These are phyloP conservation scores for Euphrasia confusa DNA, from an alignment of 257 asterid species.

Conservation along the genomic window DNA sequence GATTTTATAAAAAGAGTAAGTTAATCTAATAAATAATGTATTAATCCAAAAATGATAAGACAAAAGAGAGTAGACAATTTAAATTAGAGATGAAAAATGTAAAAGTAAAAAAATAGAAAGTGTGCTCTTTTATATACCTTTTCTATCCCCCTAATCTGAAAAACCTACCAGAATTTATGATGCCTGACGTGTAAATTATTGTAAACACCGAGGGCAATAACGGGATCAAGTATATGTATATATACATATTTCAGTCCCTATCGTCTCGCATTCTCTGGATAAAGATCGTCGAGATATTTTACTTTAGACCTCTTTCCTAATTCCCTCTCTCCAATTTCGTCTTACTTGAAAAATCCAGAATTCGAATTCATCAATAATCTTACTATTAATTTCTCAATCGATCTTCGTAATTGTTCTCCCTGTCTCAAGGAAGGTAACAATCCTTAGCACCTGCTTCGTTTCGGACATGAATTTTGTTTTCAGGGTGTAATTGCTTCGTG, in stretches of 20 bases:
- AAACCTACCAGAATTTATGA: background rate
- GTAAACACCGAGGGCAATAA: constrained; percentile 16
- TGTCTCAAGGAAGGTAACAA: constrained; percentile 22
- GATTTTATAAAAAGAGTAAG: no score
- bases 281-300: constrained; percentile 28
- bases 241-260: constrained; percentile 11
- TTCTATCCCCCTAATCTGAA: background rate
- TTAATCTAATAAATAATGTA: no score
- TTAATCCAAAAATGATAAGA: no score
- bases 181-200: constrained; percentile 14
- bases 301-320: background rate
- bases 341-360: background rate
- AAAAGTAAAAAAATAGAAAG: no score
- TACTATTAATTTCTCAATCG: constrained; percentile 24
- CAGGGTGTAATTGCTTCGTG: constrained; percentile 15
- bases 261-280: constrained; percentile 28
- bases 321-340: constrained; percentile 16
- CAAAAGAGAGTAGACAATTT: no score
- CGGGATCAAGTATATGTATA: background rate
- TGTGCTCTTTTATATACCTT: background rate
- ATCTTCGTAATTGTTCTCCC: constrained; percentile 9
- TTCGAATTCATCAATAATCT: constrained; percentile 1
- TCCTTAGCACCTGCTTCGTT: background rate
- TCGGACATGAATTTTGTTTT: constrained; percentile 2
- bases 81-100: no score